Conservation (phyloP, 1,139 yeast genomes). For the Scheffersomyces illinoinensis region DNA sequence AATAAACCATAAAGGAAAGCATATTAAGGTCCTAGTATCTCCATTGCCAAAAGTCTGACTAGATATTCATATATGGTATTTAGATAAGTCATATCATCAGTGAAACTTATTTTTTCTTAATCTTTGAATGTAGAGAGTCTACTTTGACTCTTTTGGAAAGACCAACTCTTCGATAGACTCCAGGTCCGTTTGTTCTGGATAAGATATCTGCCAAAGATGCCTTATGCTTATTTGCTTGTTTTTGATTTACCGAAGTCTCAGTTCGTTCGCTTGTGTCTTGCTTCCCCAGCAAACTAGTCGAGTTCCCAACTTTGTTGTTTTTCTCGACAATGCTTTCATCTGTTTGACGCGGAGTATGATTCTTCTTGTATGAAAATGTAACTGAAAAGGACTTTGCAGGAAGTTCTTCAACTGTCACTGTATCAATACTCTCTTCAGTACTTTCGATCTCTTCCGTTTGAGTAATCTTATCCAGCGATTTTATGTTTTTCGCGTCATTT, state of each 20-base stretch:
- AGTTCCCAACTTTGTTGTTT: not conserved
- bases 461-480: too few species aligned
- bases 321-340: not conserved
- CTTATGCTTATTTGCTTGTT: not conserved
- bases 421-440: not conserved
- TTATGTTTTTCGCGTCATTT: not conserved
- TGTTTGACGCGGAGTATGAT: not conserved
- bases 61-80: not conserved
- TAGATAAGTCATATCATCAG: not conserved
- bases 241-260: not conserved
- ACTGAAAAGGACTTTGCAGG: not conserved
- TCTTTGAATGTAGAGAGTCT: slow-evolving; percentile 32
- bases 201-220: not conserved
- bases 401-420: not conserved
- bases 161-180: slow-evolving; percentile 25
- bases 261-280: not conserved
- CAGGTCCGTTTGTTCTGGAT: not conserved
- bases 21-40: slow-evolving; percentile 46
- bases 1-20: slow-evolving; percentile 42
- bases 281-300: not conserved
- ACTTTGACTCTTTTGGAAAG: slow-evolving; percentile 29
- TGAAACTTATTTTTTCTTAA: slow-evolving; percentile 5
- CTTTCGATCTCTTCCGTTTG: not conserved
- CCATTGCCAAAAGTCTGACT: slow-evolving; percentile 18
- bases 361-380: not conserved